Conservation (phyloP, 441 rosid genomes). For the Eruca vesicaria region DNA sequence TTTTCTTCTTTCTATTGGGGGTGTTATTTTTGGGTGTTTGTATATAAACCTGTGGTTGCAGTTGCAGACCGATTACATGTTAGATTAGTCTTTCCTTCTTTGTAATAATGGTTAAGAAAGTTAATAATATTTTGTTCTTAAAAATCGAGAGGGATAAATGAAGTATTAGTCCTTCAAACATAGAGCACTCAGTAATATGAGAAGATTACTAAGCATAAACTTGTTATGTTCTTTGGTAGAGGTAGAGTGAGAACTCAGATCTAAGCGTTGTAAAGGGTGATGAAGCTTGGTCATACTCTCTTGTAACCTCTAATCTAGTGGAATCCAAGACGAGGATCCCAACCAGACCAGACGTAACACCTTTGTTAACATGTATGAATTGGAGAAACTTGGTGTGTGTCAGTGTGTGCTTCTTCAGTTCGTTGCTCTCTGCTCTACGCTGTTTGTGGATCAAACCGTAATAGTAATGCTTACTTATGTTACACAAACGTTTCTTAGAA, state of each 20-base stretch:
- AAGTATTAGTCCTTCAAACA: neutral
- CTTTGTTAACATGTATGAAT: too few species aligned
- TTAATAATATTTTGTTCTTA: neutral
- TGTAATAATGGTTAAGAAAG: neutral
- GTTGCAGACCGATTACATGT: neutral
- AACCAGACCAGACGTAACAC: too few species aligned
- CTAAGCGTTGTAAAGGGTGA: too few species aligned
- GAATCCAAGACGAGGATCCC: too few species aligned
- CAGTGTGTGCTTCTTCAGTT: too few species aligned
- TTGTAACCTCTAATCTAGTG: too few species aligned
- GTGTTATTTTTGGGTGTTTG: conserved; percentile 6
- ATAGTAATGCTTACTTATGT: neutral
- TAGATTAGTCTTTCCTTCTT: neutral
- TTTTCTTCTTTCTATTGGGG: neutral
- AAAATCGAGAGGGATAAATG: neutral
- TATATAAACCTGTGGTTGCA: conserved; percentile 16
- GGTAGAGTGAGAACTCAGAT: too few species aligned
- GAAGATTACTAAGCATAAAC: neutral
- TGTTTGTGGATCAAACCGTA: neutral
- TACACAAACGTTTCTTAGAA: neutral
- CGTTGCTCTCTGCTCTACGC: neutral
- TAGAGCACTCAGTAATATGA: neutral
- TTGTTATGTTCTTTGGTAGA: too few species aligned
- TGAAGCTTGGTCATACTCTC: too few species aligned
- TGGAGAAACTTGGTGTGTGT: too few species aligned